Base-by-base conservation (phyloP, 768 basidiomycete genomes). In the Boletus rufocinnamomeus region DNA sequence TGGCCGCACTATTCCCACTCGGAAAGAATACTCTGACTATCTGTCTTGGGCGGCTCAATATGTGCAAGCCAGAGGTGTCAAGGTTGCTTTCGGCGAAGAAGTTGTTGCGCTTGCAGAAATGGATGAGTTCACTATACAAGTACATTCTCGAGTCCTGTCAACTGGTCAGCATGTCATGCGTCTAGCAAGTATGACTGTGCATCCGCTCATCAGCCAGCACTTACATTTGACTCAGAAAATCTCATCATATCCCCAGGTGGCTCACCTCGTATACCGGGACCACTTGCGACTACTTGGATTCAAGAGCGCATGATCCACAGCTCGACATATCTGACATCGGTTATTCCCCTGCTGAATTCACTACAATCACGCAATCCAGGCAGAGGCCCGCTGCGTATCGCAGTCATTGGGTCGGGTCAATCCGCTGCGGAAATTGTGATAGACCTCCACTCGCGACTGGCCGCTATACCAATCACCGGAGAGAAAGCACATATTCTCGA, bases 21-120 rank as follows among this genome's bases (percentile, higher is more conserved):
- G 83, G 28, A 78, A 77, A 56, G 83, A 84, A 59, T 83, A 78
- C 56, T 73, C 82, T 6, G 82, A 84, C 66, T 84, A 84, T 67
- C 74, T 84, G 19, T 64, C 76, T 10, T 83, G 82, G 82, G 81
- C 80, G 10, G 80, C 83, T 1, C 61, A 66, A 9, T 75, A 75
- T 46, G 81, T 81, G 2, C 72, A 79, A 63, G 63, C 69, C 3
- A 73, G 75, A 21, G 81, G 82, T 10, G 64, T 80, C 48, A 70
- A 74, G 27, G 75, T 82, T 50, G 66, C 71, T 10, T 84, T 75
- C 54, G 79, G 80, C 30, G 77, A 81, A 59, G 77, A 81, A 49
- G 79, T 84, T 54, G 63, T 81, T 48, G 72, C 65, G 4, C 70
- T 83, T 35, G 65, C 68, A 35, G 73, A 73, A 40, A 69, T 66